These are phyloP conservation scores for Pleodorina starrii DNA, from an alignment of 139 green algal genomes.

Conservation along the genomic window DNA sequence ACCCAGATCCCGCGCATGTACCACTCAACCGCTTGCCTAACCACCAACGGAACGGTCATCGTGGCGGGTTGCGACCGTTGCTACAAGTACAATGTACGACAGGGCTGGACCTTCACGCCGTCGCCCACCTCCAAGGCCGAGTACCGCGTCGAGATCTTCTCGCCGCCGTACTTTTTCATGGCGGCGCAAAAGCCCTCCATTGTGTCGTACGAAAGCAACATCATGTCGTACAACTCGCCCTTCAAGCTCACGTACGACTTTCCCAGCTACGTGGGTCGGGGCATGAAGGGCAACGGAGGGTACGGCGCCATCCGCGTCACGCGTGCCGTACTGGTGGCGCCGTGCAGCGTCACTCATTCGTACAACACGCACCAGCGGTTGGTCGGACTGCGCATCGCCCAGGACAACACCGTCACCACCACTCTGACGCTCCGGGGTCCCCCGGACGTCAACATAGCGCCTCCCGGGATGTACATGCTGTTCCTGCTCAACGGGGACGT, in stretches of 20 bases:
- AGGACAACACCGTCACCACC: background rate
- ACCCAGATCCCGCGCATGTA: constrained; percentile 51
- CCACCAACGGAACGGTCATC: constrained; percentile 57
- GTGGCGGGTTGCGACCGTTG: constrained; percentile 51
- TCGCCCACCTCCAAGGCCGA: constrained; percentile 33
- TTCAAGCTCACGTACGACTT: constrained; percentile 19
- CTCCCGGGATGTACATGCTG: constrained; percentile 60
- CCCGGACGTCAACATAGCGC: constrained; percentile 47
- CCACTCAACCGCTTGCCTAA: constrained; percentile 58
- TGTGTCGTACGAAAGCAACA: background rate
- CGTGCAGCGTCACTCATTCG: constrained; percentile 52
- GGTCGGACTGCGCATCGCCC: constrained; percentile 33
- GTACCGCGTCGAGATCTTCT: constrained; percentile 63
- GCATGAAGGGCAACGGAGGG: constrained; percentile 20
- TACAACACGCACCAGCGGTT: constrained; percentile 66
- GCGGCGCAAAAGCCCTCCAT: constrained; percentile 17
- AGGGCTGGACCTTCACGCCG: background rate
- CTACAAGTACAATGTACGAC: constrained; percentile 1
- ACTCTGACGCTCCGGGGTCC: constrained; percentile 35
- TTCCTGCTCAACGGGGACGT: constrained; percentile 53
- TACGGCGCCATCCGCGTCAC: background rate
- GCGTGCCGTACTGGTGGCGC: constrained; percentile 56
- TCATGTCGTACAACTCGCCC: background rate
- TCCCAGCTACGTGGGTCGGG: background rate
- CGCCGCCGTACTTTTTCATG: constrained; percentile 44